phyloP scores from a whole-genome alignment of 768 basidiomycete species.

The Lactarius vividus region DNA sequence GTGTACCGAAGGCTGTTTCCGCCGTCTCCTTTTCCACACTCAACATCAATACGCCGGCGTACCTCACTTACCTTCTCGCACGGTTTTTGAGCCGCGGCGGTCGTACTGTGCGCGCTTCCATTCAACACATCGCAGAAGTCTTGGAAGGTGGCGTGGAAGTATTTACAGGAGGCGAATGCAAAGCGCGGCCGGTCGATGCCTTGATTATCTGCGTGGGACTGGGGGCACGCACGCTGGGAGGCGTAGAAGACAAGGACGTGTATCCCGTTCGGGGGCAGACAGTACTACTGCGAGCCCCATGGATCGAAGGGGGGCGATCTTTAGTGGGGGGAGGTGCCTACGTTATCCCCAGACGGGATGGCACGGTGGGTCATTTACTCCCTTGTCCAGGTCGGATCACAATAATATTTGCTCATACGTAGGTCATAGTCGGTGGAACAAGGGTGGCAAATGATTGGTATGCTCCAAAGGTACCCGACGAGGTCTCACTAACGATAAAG shows the following conservation, averaged over 20 bases:
- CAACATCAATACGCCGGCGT: slow-evolving; percentile 61
- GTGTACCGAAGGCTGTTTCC: slow-evolving; percentile 38
- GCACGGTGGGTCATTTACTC: slow-evolving; percentile 40
- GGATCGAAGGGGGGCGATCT: slow-evolving; percentile 52
- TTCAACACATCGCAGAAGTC: slow-evolving; percentile 70
- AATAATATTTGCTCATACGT: neutral
- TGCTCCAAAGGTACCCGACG: neutral
- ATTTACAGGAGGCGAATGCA: slow-evolving; percentile 26
- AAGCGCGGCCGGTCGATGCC: slow-evolving; percentile 40
- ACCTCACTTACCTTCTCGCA: slow-evolving; percentile 59
- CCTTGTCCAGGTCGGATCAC: neutral
- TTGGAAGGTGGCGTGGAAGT: slow-evolving; percentile 51
- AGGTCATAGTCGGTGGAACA: slow-evolving; percentile 63
- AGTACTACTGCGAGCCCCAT: slow-evolving; percentile 44
- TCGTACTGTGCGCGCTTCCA: slow-evolving; percentile 49
- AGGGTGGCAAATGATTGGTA: slow-evolving; percentile 61
- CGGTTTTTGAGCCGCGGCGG: slow-evolving; percentile 70
- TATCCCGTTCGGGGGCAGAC: slow-evolving; percentile 50
- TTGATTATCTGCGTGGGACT: slow-evolving; percentile 72
- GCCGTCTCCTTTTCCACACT: slow-evolving; percentile 66
- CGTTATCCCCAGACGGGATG: slow-evolving; percentile 59
- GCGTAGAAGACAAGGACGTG: slow-evolving; percentile 48
- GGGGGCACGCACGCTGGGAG: slow-evolving; percentile 50
- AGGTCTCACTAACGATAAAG: neutral
- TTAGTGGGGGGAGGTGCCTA: slow-evolving; percentile 53